Percentiles rank a stretch among this genome's conserved stretches.
Evolutionary conservation across 2,329 filamentous ascomycete species (phyloP).

Genomic region (Thyridium curvatum): DNA sequence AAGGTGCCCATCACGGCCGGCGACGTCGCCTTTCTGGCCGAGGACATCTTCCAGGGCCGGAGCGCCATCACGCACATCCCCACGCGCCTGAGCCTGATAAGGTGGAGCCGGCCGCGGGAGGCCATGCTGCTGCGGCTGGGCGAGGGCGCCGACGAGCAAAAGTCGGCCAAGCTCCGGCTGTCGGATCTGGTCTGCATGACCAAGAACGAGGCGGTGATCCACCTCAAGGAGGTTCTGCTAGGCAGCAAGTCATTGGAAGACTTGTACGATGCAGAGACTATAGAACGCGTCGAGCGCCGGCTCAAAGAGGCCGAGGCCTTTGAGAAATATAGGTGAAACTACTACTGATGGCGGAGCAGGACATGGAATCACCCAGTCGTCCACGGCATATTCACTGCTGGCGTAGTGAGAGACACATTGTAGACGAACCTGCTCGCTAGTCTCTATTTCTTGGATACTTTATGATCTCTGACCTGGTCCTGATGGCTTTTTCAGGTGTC

Average conservation of each 20-base stretch:
- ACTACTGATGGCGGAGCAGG: not conserved
- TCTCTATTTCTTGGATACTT: no score
- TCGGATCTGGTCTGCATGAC: slow-evolving; percentile 84
- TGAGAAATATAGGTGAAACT: slow-evolving; percentile 47
- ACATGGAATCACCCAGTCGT: no score
- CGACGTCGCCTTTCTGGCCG: slow-evolving; percentile 81
- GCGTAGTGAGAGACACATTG: no score
- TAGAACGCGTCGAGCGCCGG: slow-evolving; percentile 61
- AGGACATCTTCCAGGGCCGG: slow-evolving; percentile 80
- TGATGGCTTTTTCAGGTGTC: no score
- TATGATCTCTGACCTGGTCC: no score
- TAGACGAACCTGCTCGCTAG: no score
- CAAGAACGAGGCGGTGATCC: slow-evolving; percentile 75
- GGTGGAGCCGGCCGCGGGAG: slow-evolving; percentile 65
- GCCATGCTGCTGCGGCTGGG: slow-evolving; percentile 57
- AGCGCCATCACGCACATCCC: slow-evolving; percentile 78
- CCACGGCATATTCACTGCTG: no score
- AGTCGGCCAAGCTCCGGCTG: slow-evolving; percentile 61
- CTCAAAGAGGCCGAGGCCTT: slow-evolving; percentile 60
- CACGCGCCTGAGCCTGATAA: slow-evolving; percentile 70
- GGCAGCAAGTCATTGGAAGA: slow-evolving; percentile 62
- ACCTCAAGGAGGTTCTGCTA: slow-evolving; percentile 74
- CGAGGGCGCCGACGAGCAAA: slow-evolving; percentile 65
- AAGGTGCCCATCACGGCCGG: slow-evolving; percentile 71
- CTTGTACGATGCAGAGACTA: slow-evolving; percentile 63